Evolutionary conservation across 371 early-diverging fungal species (phyloP), one percentile per base, ranked within the genome.

Genomic region (Lichtheimia ramosa): DNA sequence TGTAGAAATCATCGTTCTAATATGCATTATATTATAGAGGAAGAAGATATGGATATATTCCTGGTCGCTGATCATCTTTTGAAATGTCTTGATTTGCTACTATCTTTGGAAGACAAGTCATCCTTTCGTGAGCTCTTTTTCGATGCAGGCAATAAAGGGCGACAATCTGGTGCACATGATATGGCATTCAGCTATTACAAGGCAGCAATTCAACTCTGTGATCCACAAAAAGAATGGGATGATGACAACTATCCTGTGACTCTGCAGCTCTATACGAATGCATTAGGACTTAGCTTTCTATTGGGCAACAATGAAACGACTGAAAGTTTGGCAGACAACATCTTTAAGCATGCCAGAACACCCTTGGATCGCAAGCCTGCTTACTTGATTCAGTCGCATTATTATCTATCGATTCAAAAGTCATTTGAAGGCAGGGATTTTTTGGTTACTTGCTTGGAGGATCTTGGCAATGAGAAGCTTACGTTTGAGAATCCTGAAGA

Each of bases 141-240:
- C 14, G 65, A 74, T n/a, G 71, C 79, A 0, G 79, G 74, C 5
- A 68, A 71, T 16, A 65, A 67, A 24, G 71, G 72, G 1, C 64
- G 72, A 40, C 59, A 58, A 8, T 75, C 79, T 1, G 79, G 79
- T 24, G 79, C 79, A 0, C 79, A 79, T 48, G 59, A 50, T 14
- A 75, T 75, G 72, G 74, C 76, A 2, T 66, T 66, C 39, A 3
- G 21, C 0, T 74, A 75, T 34, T 70, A 71, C 53, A 68, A 59
- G 28, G 70, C 66, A 1, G 74, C 79, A 4, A 71, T 79, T 24
- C 28, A 43, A 4, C 48, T 79, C 2, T 21, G 68, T 13, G 54
- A 64, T 34, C 20, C 41, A 0, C 4, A 12, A 5, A 28, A 49
- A 7, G 55, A 61, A 15, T 77, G 77, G 77, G n/a, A 64, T 10